Evolutionary conservation across 805 yeast species (phyloP), one percentile per base, ranked within the genome.

Genomic region (Cyberlindnera bimundalis): DNA sequence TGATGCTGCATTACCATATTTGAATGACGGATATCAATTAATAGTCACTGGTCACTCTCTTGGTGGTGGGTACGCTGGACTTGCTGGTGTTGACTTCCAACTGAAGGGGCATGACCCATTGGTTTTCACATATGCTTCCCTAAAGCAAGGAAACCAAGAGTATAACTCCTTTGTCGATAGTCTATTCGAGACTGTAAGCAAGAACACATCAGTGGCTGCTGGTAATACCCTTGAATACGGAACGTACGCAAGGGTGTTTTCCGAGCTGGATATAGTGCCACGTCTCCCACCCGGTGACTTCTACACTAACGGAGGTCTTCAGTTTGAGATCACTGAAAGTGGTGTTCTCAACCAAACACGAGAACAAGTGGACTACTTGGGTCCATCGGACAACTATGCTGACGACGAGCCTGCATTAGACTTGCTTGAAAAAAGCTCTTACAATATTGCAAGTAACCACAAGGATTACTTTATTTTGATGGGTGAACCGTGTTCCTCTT

Each of bases 11-110:
- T 43, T 57, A 8, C 50, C 62, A 17, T 60, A 71, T 33, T 13
- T 46, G 3, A 75, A 79, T 0, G 10, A 30, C 10, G 70, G 67
- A 19, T 81, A 78, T 56, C 56, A 66, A 19, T 43, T 83, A 5
- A 66, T 74, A 2, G 68, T 81, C 2, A 64, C 79, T 1, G 95
- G 95, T 0, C 95, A 85, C 61, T 85, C 93, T 0, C 62, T 85
- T 34, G 90, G 88, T 4, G 95, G 81, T 7, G 89, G 90, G 0
- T 58, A 82, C 34, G 82, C 89, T 2, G 59, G 68, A 4, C 61
- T 85, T 20, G 71, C 77, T 7, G 90, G 84, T 0, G 66, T 78
- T 17, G 93, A 84, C 51, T 66, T 81, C 35, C 62, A 70, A 40
- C 48, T 76, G n/a, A 46, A 74, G 53, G 87, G 86, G 0, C 64